phyloP scores from a whole-genome alignment of 495 filamentous ascomycete species.

The Achaetomiella virescens region DNA sequence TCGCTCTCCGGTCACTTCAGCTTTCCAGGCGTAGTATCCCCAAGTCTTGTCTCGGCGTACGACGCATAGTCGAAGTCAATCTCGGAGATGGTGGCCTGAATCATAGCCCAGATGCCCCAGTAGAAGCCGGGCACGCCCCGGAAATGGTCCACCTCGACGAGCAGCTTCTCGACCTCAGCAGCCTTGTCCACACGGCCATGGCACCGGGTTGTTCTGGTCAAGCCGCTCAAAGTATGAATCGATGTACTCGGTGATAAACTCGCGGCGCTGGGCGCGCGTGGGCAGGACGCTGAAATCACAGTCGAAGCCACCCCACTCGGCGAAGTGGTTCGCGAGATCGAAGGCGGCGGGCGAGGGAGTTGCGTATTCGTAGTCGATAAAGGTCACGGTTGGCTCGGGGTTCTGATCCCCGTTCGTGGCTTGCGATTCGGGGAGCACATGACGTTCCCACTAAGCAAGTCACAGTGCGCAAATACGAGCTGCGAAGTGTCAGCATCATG shows the following conservation, averaged over 20 bases:
- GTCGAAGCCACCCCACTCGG: constrained; percentile 95
- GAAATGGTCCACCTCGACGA: constrained; percentile 77
- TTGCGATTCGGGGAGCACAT: constrained; percentile 62
- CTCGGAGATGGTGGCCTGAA: constrained; percentile 89
- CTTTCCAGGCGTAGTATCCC: constrained; percentile 97
- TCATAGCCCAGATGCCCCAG: constrained; percentile 93
- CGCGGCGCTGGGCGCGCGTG: constrained; percentile 65
- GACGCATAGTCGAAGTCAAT: constrained; percentile 96
- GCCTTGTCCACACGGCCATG: constrained; percentile 46
- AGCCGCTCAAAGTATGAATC: constrained; percentile 45
- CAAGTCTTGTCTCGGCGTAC: constrained; percentile 81
- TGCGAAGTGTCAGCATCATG: constrained; percentile 25
- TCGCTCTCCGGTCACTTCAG: constrained; percentile 58
- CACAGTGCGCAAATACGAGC: constrained; percentile 92
- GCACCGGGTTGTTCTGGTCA: constrained; percentile 23
- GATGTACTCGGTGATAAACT: constrained; percentile 81
- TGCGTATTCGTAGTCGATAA: constrained; percentile 98
- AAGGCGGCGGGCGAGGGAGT: constrained; percentile 94
- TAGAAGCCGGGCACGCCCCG: constrained; percentile 83
- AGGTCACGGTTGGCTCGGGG: constrained; percentile 54
- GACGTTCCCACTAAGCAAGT: constrained; percentile 90
- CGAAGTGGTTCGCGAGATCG: constrained; percentile 98
- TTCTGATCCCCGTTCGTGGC: constrained; percentile 26
- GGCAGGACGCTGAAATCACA: constrained; percentile 86
- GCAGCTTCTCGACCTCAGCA: constrained; percentile 54